Conservation (phyloP, 1,139 yeast species). For the Pneumocystis oryctolagi region DNA sequence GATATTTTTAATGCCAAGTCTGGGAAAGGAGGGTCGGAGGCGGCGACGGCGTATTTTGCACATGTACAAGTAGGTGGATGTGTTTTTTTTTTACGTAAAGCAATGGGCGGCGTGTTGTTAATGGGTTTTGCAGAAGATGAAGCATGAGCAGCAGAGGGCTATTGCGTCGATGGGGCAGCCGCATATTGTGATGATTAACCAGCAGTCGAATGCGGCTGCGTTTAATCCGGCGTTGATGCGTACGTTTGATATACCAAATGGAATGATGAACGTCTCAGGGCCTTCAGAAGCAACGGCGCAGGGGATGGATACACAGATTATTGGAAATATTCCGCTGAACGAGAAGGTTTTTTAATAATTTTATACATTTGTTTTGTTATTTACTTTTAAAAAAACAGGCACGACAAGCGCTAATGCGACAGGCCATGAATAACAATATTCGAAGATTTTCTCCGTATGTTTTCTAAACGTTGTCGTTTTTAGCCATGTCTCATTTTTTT, state of each 20-base stretch:
- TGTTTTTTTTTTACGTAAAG: too few species aligned
- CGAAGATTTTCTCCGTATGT: slow-evolving; percentile 9
- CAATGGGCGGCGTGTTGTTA: slow-evolving; percentile 2
- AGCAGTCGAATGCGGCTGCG: slow-evolving; percentile 12
- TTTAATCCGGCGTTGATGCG: slow-evolving; percentile 2
- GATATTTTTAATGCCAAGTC: slow-evolving; percentile 75
- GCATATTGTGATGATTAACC: slow-evolving; percentile 13
- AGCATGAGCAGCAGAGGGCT: slow-evolving; percentile 34
- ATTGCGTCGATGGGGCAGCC: slow-evolving; percentile 23
- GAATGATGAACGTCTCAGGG: slow-evolving; percentile 2
- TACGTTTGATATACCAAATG: neutral
- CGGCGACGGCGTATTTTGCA: slow-evolving; percentile 51
- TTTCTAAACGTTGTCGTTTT: neutral
- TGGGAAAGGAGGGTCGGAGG: slow-evolving; percentile 41
- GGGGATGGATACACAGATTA: slow-evolving; percentile 1
- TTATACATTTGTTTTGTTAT: neutral
- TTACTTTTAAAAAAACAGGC: slow-evolving; percentile 14
- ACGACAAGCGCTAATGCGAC: slow-evolving; percentile 19
- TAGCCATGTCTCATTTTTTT: neutral
- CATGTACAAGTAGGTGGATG: slow-evolving; percentile 27
- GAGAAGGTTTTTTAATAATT: neutral
- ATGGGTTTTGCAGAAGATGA: slow-evolving; percentile 31
- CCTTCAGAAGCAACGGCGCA: neutral
- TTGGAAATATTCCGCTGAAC: neutral
- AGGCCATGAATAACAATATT: slow-evolving; percentile 18